These are phyloP conservation scores for Exserohilum rostratum DNA, from an alignment of 2,329 filamentous ascomycete species.

Conservation along the genomic window DNA sequence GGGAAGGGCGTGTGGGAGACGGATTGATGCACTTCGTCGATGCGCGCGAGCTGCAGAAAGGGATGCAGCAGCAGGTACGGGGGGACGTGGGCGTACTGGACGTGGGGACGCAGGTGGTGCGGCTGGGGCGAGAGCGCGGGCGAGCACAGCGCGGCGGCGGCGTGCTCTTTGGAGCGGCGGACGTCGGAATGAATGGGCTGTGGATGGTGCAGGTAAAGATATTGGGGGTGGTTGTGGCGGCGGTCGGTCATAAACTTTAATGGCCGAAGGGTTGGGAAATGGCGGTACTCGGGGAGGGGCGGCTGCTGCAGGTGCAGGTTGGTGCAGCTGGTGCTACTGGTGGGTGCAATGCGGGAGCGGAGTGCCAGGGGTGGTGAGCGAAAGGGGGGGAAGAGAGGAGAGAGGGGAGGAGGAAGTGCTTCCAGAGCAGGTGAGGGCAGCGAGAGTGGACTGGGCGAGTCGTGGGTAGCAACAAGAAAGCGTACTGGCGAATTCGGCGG, in stretches of 20 bases:
- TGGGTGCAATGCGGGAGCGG: constrained; percentile 3
- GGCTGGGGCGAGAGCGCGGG: constrained; percentile 14
- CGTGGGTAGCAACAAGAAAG: no score
- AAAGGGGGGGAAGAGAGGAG: background rate
- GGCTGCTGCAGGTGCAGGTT: no score
- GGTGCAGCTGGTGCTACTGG: no score
- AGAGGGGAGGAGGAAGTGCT: background rate
- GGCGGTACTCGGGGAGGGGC: constrained; percentile 24
- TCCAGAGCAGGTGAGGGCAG: constrained; percentile 10
- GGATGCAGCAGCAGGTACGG: constrained; percentile 36
- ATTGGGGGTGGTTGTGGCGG: constrained; percentile 28
- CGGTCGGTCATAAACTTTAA: constrained; percentile 36
- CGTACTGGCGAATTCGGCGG: no score
- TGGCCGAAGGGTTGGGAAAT: constrained; percentile 11
- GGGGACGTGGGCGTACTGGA: constrained; percentile 19
- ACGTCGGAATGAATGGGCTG: constrained; percentile 21
- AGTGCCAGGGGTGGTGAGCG: background rate
- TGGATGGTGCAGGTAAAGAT: constrained; percentile 34
- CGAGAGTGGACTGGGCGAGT: no score
- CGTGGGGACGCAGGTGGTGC: constrained; percentile 18
- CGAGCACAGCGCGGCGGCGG: constrained; percentile 17
- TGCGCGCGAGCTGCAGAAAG: constrained; percentile 36
- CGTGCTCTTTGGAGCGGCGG: constrained; percentile 18
- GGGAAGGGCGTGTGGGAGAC: constrained; percentile 28
- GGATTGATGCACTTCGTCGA: constrained; percentile 34